Base-by-base conservation (phyloP, 306 rosid species). In the Malus asiatica region DNA sequence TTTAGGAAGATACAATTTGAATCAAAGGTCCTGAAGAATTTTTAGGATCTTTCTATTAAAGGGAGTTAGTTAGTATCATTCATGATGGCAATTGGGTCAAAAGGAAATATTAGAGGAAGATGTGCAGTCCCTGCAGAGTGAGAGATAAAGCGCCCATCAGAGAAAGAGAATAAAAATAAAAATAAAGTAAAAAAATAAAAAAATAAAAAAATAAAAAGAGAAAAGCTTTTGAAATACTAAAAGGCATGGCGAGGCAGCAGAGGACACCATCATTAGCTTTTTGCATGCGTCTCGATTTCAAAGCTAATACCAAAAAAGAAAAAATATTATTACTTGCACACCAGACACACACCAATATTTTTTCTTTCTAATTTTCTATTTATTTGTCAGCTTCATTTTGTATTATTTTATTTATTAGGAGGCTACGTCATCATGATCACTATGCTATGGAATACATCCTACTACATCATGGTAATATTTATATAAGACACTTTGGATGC, bases 211-310 rank as follows among this genome's bases (percentile, higher is more conserved):
- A 25, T 25, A 3, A 61, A 23, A 61, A 0, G 32, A 27, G 55
- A 38, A 59, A 73, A 86, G 90, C 90, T 85, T 84, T 84, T 79
- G 87, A 88, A 83, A 80, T 82, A 87, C 86, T 79, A 78, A 88
- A 46, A 88, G 89, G 87, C 84, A 8, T 79, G 80, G 72, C 40
- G 80, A 68, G 72, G 74, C 71, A 46, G 61, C 85, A 85, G 91
- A 84, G 86, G 85, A 91, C 97, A 89, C 86, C 89, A 93, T 93
- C 88, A 93, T 91, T 71, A 89, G 82, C 80, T 84, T 82, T 81
- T 84, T 81, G 98, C 98, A 93, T 93, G 98, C 98, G 98, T 76
- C 88, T 74, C 83, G 82, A 71, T 81, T 85, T 84, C 80, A 66
- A 66, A 66, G 18, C 48, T 20, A 9, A 35, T 35, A 35, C 45